Base-by-base conservation (phyloP, 192 early-diverging fungal species). In the Polychytrium aggregatum region DNA sequence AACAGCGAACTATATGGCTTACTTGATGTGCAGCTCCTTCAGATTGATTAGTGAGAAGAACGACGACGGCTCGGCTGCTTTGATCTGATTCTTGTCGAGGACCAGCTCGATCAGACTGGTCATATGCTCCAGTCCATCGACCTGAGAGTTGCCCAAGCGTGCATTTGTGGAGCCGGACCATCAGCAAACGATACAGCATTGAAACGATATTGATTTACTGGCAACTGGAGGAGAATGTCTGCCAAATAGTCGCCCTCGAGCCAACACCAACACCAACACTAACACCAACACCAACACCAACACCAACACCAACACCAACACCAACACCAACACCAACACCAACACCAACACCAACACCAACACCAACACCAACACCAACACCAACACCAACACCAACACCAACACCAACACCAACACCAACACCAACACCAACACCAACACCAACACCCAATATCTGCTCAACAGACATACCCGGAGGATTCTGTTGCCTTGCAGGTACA, bases 41-140 rank as follows among this genome's bases (percentile, higher is more conserved):
- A 79, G 47, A 35, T 78, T 74, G 24, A 68, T 65, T 24, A 78
- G 43, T 0, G 65, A 68, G 9, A 70, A 31, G 44, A 79, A 79
- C 4, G 68, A 71, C 2, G 57, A 52, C 16, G 71, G 71, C 25
- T 79, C 76, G 8, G 61, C 67, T 17, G 48, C 38, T 46, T 70
- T 79, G 54, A 79, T 76, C 44, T 78, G 77, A 48, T 79, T 79
- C 55, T 71, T 70, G 55, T 79, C 75, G 14, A 78, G 45, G 6
- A 77, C 72, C 28, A 79, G 55, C 44, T 78, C 71, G 17, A 64
- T 59, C 22, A 79, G 48, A 22, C 56, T 64, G 11, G 67, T 66
- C 68, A 79, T 64, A 22, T 73, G 64, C 37, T 74, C 75, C 14
- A 79, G 46, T 14, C 75, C 75, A 40, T 79, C 77, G 50, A 79